Percentiles rank a stretch among this genome's conserved stretches.
Evolutionary conservation across 2,329 filamentous ascomycete species (phyloP).

Genomic region (Neofusicoccum sp.): DNA sequence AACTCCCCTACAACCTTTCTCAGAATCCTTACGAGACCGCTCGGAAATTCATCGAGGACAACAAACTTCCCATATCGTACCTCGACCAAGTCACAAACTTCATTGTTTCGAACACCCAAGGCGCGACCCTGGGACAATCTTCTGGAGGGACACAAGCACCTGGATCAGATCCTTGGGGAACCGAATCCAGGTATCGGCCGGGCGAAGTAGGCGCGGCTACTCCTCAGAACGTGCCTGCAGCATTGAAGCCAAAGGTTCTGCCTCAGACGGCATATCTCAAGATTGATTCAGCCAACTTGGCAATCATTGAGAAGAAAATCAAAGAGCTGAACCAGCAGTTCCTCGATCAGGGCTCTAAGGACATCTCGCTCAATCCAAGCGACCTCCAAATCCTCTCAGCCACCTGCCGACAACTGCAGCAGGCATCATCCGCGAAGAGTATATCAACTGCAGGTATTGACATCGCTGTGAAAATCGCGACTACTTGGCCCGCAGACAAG

Average conservation of each 20-base stretch:
- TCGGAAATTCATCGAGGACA: slow-evolving; percentile 85
- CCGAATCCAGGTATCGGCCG: slow-evolving; percentile 77
- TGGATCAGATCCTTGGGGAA: slow-evolving; percentile 73
- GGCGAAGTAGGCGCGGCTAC: slow-evolving; percentile 57
- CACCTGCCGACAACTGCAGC: slow-evolving; percentile 67
- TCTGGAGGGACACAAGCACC: slow-evolving; percentile 50
- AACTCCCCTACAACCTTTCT: slow-evolving; percentile 90
- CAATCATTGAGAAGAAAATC: slow-evolving; percentile 75
- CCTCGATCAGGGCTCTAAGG: slow-evolving; percentile 71
- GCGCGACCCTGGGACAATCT: slow-evolving; percentile 72
- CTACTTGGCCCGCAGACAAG: slow-evolving; percentile 77
- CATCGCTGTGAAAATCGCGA: slow-evolving; percentile 71
- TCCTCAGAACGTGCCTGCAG: slow-evolving; percentile 36
- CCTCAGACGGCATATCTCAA: slow-evolving; percentile 80
- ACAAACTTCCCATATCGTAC: slow-evolving; percentile 84
- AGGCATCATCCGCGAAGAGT: slow-evolving; percentile 29
- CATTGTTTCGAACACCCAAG: slow-evolving; percentile 86
- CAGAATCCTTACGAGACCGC: slow-evolving; percentile 93
- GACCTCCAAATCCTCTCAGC: slow-evolving; percentile 66
- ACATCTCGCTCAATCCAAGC: slow-evolving; percentile 70
- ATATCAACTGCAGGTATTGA: slow-evolving; percentile 55
- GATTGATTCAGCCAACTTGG: slow-evolving; percentile 72
- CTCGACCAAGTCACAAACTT: slow-evolving; percentile 92
- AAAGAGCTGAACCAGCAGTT: slow-evolving; percentile 74
- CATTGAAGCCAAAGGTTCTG: slow-evolving; percentile 60